Conservation (phyloP, 441 rosid species). For the Erodium chrysanthum region DNA sequence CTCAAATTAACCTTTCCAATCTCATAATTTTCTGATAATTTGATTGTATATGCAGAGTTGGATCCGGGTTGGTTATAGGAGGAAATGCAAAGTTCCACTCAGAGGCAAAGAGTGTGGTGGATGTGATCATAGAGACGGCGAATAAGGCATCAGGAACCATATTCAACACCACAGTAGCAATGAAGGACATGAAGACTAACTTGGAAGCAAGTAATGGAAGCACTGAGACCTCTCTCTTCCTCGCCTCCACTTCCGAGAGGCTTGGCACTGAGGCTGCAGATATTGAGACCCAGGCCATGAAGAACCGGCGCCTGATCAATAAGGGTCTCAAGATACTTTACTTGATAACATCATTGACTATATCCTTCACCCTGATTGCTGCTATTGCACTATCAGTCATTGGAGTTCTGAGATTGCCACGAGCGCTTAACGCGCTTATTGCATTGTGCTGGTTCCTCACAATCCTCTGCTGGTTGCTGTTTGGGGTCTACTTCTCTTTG, state of each 20-base stretch:
- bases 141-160: slow-evolving; percentile 43
- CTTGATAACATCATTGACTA: slow-evolving; percentile 17
- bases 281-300: slow-evolving; percentile 36
- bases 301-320: slow-evolving; percentile 41
- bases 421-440: slow-evolving; percentile 21
- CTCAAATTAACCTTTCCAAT: too few species aligned
- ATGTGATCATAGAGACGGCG: slow-evolving; percentile 48
- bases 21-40: too few species aligned
- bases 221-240: slow-evolving; percentile 27
- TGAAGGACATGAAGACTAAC: slow-evolving; percentile 36
- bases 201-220: slow-evolving; percentile 25
- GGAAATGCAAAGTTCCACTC: slow-evolving; percentile 47
- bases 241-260: slow-evolving; percentile 32
- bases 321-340: slow-evolving; percentile 47
- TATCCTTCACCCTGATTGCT: slow-evolving; percentile 42
- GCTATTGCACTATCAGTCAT: slow-evolving; percentile 31
- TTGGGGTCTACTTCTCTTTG: slow-evolving; percentile 52
- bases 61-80: slow-evolving; percentile 50
- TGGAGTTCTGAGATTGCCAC: too few species aligned
- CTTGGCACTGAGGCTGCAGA: slow-evolving; percentile 38
- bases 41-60: slow-evolving; percentile 30
- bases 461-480: slow-evolving; percentile 48
- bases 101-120: slow-evolving; percentile 33
- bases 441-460: slow-evolving; percentile 51
- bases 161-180: slow-evolving; percentile 49